Evolutionary conservation across 2,329 filamentous ascomycete genomes (phyloP).

Genomic region (Ophiostoma pallidulum): DNA sequence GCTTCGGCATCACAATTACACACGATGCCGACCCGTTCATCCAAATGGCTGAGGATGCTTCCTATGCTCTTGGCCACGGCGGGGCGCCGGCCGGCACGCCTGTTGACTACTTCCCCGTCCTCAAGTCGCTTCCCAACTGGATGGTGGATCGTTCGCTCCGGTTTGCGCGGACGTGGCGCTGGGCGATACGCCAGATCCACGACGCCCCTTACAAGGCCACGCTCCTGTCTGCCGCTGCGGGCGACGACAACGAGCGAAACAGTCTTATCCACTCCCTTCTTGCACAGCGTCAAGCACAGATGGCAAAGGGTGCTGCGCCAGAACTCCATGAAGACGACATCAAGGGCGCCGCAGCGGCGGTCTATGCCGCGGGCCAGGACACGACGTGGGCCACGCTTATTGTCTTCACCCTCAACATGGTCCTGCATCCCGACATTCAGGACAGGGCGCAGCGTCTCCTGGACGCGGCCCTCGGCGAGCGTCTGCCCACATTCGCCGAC

Average conservation of each 20-base stretch:
- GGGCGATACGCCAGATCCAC: constrained; percentile 21
- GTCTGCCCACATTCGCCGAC: constrained; percentile 31
- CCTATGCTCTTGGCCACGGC: constrained; percentile 14
- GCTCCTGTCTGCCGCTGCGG: neutral
- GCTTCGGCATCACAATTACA: constrained; percentile 32
- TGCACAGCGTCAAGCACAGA: constrained; percentile 10
- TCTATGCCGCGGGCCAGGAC: constrained; percentile 33
- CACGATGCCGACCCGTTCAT: constrained; percentile 31
- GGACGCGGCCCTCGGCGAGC: constrained; percentile 32
- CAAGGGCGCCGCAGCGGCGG: constrained; percentile 26
- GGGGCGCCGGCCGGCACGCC: constrained; percentile 14
- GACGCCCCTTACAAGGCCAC: constrained; percentile 20
- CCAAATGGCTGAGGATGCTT: constrained; percentile 24
- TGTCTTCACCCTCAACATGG: constrained; percentile 38
- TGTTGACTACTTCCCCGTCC: constrained; percentile 15
- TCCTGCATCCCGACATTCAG: constrained; percentile 32
- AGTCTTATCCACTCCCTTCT: constrained; percentile 9
- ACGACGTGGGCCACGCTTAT: constrained; percentile 33
- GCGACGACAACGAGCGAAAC: neutral
- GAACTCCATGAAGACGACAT: constrained; percentile 25
- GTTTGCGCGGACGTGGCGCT: constrained; percentile 11
- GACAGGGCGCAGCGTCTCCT: constrained; percentile 31
- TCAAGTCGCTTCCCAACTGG: constrained; percentile 14
- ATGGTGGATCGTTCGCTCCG: constrained; percentile 11
- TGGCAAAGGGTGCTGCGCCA: constrained; percentile 17